Evolutionary conservation across 176 grass and related monocot species (phyloP).

Genomic region (Musa acuminata): DNA sequence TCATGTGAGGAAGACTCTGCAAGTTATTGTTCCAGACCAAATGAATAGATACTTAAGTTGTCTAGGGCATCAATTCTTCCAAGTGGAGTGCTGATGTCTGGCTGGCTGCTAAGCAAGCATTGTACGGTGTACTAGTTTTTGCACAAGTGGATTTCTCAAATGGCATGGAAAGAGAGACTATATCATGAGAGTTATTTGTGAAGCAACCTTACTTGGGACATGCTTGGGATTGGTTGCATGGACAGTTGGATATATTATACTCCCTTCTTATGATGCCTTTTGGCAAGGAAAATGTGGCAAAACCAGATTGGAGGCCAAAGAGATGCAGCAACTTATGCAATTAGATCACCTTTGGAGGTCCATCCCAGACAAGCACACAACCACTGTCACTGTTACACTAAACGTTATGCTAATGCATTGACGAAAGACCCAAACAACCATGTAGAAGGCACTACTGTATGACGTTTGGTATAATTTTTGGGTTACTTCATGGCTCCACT

Average conservation of each 20-base stretch:
- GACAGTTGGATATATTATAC: constrained; percentile 9
- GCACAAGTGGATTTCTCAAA: constrained; percentile 10
- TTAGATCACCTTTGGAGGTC: constrained; percentile 12
- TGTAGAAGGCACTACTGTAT: constrained; percentile 13
- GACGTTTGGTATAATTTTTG: constrained; percentile 8
- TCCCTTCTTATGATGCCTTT: constrained; percentile 11
- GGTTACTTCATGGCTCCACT: constrained; percentile 10
- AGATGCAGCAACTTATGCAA: constrained; percentile 15
- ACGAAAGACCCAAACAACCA: constrained; percentile 5
- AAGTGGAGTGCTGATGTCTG: constrained; percentile 2
- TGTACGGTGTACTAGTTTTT: constrained; percentile 6
- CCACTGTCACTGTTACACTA: not conserved
- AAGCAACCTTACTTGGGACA: not conserved
- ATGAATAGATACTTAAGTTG: constrained; percentile 14
- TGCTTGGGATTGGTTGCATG: constrained; percentile 15
- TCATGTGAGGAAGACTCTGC: constrained; percentile 16
- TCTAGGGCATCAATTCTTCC: constrained; percentile 10
- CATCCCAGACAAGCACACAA: constrained; percentile 9
- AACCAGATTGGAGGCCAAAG: constrained; percentile 14
- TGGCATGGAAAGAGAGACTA: constrained; percentile 13
- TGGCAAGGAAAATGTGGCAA: not conserved
- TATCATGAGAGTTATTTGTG: constrained; percentile 19
- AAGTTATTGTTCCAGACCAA: constrained; percentile 7
- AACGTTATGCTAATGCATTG: constrained; percentile 15
- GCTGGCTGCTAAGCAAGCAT: constrained; percentile 7